Conservation (phyloP, 2,329 filamentous ascomycete species). For the Atkinsonella hypoxylon region DNA sequence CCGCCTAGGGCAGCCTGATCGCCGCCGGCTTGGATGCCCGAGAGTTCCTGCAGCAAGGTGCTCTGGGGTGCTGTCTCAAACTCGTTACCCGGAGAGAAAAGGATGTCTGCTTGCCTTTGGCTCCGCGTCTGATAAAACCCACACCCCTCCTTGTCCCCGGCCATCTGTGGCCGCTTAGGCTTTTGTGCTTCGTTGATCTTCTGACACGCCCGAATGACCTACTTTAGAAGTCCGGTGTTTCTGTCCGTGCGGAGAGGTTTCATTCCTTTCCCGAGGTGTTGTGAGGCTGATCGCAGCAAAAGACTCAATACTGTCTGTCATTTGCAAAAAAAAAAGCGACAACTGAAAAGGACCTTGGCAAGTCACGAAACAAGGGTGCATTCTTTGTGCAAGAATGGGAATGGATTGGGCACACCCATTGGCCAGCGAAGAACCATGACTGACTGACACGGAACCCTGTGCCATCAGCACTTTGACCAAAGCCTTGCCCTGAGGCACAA, state of each 20-base stretch:
- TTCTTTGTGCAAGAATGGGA: not conserved
- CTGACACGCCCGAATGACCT: not conserved
- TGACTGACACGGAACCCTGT: conserved; percentile 2
- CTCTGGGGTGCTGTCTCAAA: conserved; percentile 2
- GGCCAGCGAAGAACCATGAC: not conserved
- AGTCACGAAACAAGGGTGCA: not conserved
- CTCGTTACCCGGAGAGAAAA: not conserved
- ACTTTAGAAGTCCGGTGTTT: not conserved
- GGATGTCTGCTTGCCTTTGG: not conserved
- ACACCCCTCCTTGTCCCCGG: not conserved
- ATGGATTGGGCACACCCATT: not conserved
- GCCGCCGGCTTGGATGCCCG: not conserved
- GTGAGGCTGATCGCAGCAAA: not conserved
- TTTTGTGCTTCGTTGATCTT: not conserved
- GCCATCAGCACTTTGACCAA: not conserved
- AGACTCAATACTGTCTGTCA: not conserved
- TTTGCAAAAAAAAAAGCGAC: not conserved
- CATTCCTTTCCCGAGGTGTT: not conserved
- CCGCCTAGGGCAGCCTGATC: not conserved
- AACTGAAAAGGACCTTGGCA: not conserved
- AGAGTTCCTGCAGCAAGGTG: conserved; percentile 2
- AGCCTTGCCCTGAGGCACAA: not conserved
- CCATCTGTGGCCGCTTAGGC: not conserved
- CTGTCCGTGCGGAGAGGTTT: not conserved
- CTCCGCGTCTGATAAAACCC: conserved; percentile 1